These are phyloP conservation scores for Bryoerythrophyllum caledonicum DNA, from an alignment of 225 moss, liverwort and hornwort species.

Conservation along the genomic window DNA sequence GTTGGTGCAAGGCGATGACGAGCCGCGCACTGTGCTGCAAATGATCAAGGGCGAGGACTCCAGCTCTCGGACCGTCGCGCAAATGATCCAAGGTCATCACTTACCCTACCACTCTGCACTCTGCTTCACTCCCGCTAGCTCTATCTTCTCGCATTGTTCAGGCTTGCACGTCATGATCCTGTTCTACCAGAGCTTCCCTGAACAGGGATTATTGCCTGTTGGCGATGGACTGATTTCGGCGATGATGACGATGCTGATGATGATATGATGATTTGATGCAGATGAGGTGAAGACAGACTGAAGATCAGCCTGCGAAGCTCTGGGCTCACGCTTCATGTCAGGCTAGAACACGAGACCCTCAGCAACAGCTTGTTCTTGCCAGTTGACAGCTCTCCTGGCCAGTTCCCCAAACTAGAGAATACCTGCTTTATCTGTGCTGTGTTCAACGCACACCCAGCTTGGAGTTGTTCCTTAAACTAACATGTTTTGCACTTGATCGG, in stretches of 20 bases:
- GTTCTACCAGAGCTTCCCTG: neutral
- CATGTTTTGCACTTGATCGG: conserved; percentile 7
- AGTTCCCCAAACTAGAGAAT: neutral
- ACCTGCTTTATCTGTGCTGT: too few relatives aligned
- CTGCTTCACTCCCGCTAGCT: neutral
- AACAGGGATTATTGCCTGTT: neutral
- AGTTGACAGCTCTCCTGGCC: neutral
- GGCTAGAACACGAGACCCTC: neutral
- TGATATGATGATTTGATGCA: conserved; percentile 5
- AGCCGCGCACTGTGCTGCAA: conserved; percentile 29
- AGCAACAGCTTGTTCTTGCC: conserved; percentile 12
- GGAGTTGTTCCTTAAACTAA: neutral
- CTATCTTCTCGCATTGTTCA: neutral
- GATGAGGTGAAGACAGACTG: conserved; percentile 44
- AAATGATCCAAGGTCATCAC: conserved; percentile 30
- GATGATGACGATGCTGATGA: neutral
- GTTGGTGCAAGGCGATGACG: conserved; percentile 31
- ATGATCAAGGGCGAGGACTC: conserved; percentile 42
- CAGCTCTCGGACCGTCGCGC: conserved; percentile 29
- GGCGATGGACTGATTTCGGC: conserved; percentile 1
- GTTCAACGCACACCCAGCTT: neutral
- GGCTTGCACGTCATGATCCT: neutral
- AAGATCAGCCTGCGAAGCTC: neutral
- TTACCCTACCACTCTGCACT: neutral
- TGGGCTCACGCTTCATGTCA: conserved; percentile 1